Base-by-base conservation (phyloP, 768 basidiomycete species). In the Rossbeevera mucosa region DNA sequence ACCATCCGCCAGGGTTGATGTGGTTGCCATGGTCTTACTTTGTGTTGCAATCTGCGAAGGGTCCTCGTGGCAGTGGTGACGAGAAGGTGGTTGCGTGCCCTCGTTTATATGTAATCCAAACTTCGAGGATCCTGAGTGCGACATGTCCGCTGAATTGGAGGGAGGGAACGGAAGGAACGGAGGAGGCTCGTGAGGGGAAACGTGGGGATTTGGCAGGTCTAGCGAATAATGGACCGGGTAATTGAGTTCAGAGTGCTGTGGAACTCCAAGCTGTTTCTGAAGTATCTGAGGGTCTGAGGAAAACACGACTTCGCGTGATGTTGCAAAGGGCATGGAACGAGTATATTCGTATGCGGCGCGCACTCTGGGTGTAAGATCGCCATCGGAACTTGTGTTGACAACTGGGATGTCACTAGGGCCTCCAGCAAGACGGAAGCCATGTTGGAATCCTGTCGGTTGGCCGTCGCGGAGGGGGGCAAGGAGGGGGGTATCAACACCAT, bases 221-320 rank as follows among this genome's bases (percentile, higher is more conserved):
- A 44, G 58, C 22, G 54, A 56, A 44, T 51, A 62, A 13, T 48
- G 33, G 8, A 44, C 25, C 4, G 60, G 54, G 26, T 60, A 42
- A 41, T 66, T 67, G 18, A 60, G 40, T 28, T 69, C 65, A 16
- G 65, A 66, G 42, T 66, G 67, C 24, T 69, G 67, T 18, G 67
- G 58, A 7, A 66, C 54, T 28, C 65, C 67, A 24, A 69, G 54
- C 26, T 70, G 63, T 45, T 63, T 67, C 44, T 54, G 65, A 56
- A 58, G 54, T 9, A 51, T 63, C 46, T 52, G 56, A 41, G 68
- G 65, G 16, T 69, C 63, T n/a, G 57, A 53, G 13, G 68, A 55
- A 7, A 65, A 38, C n/a, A 30, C 20, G 16, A 45, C 48, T 22
- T 29, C 40, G 28, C 45, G 51, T 40, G 61, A 51, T 44, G 52